A percentile compares a stretch with the other conserved stretches of the same genome.
Evolutionary conservation across 2,329 filamentous ascomycete genomes (phyloP).

Genomic region (Colletotrichum truncatum): DNA sequence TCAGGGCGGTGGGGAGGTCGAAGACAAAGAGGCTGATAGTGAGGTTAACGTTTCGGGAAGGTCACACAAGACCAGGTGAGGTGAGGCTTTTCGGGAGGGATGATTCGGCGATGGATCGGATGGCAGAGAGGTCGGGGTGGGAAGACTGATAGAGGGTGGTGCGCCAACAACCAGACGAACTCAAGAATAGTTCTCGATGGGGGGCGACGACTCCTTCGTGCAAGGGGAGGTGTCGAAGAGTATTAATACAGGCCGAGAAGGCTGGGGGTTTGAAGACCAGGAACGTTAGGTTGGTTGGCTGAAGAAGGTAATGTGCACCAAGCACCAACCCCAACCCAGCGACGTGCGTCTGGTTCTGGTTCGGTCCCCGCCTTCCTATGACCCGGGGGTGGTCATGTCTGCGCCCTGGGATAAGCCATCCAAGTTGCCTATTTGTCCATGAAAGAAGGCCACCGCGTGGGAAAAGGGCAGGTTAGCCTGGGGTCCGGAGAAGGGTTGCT

Average conservation of each 20-base stretch:
- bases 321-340: constrained; percentile 21
- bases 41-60: constrained; percentile 7
- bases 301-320: not conserved
- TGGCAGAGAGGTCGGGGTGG: constrained; percentile 4
- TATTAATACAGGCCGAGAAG: constrained; percentile 9
- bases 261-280: not conserved
- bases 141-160: not conserved
- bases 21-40: not conserved
- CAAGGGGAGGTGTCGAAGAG: constrained; percentile 8
- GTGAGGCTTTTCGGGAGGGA: constrained; percentile 6
- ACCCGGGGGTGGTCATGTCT: not conserved
- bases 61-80: not conserved
- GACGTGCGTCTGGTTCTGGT: constrained; percentile 15
- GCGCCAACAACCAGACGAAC: constrained; percentile 23
- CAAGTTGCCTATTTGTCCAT: not conserved
- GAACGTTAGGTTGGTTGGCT: not conserved
- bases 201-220: not conserved
- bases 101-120: constrained; percentile 3
- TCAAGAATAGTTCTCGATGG: not conserved
- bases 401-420: constrained; percentile 14
- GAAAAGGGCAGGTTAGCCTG: constrained; percentile 15
- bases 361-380: constrained; percentile 20
- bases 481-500: constrained; percentile 27
- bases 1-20: not conserved
- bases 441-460: not conserved